phyloP scores from a whole-genome alignment of 176 grass and related monocot genomes.

The Dactylis glomerata region DNA sequence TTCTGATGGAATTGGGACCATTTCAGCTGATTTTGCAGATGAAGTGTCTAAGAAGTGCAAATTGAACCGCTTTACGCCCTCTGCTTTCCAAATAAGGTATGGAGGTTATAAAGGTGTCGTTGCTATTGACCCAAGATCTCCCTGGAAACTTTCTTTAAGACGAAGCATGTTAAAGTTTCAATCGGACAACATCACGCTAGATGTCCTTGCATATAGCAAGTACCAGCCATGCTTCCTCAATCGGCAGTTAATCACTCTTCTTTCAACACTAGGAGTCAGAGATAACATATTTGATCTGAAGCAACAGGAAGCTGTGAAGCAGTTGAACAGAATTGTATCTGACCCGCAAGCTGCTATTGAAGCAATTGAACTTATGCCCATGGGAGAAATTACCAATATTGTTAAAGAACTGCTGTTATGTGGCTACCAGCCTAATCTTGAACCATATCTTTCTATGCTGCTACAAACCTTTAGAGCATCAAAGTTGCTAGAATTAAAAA shows the following conservation, averaged over 20 bases:
- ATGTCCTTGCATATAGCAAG: conserved; percentile 92
- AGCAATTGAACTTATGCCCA: conserved; percentile 71
- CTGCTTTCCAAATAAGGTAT: conserved; percentile 92
- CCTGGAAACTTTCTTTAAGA: conserved; percentile 70
- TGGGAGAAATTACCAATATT: conserved; percentile 68
- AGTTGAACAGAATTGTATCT: conserved; percentile 77
- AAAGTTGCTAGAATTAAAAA: conserved; percentile 70
- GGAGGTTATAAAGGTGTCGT: conserved; percentile 95
- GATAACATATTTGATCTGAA: conserved; percentile 69
- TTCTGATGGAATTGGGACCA: conserved; percentile 94
- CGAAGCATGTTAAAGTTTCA: conserved; percentile 84
- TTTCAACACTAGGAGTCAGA: conserved; percentile 72
- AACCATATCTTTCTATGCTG: conserved; percentile 82
- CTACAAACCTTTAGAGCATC: conserved; percentile 75
- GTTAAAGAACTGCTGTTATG: conserved; percentile 69
- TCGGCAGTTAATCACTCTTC: conserved; percentile 84
- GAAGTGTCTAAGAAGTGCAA: conserved; percentile 74
- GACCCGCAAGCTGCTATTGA: conserved; percentile 57
- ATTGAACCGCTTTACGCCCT: conserved; percentile 56
- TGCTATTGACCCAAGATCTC: conserved; percentile 58
- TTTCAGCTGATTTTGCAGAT: conserved; percentile 70
- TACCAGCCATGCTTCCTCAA: conserved; percentile 82
- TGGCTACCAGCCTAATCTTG: conserved; percentile 66
- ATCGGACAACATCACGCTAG: conserved; percentile 66
- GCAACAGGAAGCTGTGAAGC: conserved; percentile 50